These are phyloP conservation scores for Acacia pycnantha DNA, from an alignment of 331 rosid species.

Conservation along the genomic window DNA sequence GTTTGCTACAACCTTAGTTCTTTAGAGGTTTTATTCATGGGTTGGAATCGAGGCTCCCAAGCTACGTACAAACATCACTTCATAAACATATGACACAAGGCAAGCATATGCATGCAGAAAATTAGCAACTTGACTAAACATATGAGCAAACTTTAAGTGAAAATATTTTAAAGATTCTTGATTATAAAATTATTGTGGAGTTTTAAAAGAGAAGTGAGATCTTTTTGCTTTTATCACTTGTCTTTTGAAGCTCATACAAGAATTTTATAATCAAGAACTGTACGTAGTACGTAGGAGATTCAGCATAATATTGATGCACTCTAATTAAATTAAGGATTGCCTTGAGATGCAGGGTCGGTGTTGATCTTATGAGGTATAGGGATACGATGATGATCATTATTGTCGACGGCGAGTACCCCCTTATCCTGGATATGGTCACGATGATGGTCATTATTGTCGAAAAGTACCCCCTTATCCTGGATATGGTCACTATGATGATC, in stretches of 20 bases:
- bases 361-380: too few relatives aligned
- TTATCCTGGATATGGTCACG: not conserved
- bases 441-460: too few relatives aligned
- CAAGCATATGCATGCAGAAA: not conserved
- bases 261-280: too few relatives aligned
- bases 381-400: conserved; percentile 25
- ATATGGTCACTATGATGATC: conserved; percentile 4
- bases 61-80: not conserved
- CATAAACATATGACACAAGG: not conserved
- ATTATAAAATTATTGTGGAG: not conserved
- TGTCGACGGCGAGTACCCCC: not conserved
- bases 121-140: not conserved
- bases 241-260: too few relatives aligned
- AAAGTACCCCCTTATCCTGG: not conserved
- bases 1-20: not conserved
- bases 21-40: not conserved
- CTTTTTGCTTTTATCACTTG: not conserved
- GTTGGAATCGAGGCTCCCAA: not conserved
- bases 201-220: not conserved
- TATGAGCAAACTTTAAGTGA: not conserved
- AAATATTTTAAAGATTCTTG: not conserved
- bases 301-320: too few relatives aligned
- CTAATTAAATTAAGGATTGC: too few relatives aligned
- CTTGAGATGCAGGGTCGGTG: too few relatives aligned
- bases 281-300: too few relatives aligned